phyloP scores from a whole-genome alignment of 2,329 filamentous ascomycete species.

The Clathrospora elynae region DNA sequence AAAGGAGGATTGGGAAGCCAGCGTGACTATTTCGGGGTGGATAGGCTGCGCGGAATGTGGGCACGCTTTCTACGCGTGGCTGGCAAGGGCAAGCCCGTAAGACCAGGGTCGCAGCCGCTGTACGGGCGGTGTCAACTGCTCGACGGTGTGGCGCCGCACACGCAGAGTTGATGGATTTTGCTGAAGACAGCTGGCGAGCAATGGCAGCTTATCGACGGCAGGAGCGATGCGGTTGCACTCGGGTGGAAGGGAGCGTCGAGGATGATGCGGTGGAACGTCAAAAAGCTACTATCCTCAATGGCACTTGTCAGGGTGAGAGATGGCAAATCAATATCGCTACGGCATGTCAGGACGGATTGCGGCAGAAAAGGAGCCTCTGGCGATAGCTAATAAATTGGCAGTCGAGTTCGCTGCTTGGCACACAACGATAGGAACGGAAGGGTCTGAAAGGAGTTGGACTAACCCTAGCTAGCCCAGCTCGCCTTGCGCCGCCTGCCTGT shows the following conservation, averaged over 20 bases:
- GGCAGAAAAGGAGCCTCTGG: slow-evolving; percentile 32
- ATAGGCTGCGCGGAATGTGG: slow-evolving; percentile 34
- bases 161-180: slow-evolving; percentile 23
- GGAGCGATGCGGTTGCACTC: slow-evolving; percentile 30
- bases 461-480: slow-evolving; percentile 7
- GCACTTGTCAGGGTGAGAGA: slow-evolving; percentile 14
- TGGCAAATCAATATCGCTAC: slow-evolving; percentile 15
- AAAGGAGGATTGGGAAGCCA: slow-evolving; percentile 48
- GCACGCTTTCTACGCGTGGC: slow-evolving; percentile 29
- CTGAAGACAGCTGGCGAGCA: slow-evolving; percentile 38
- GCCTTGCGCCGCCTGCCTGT: background rate
- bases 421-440: too few species aligned
- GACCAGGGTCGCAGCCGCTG: slow-evolving; percentile 18
- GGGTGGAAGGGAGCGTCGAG: slow-evolving; percentile 23
- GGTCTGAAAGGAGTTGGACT: slow-evolving; percentile 24
- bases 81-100: slow-evolving; percentile 21
- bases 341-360: slow-evolving; percentile 16
- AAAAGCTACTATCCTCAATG: slow-evolving; percentile 17
- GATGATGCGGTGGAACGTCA: slow-evolving; percentile 29
- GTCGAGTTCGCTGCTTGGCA: slow-evolving; percentile 27
- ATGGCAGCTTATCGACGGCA: slow-evolving; percentile 22
- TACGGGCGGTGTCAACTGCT: slow-evolving; percentile 12
- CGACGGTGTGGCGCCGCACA: slow-evolving; percentile 24
- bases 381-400: slow-evolving; percentile 27
- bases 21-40: slow-evolving; percentile 38